phyloP scores from a whole-genome alignment of 768 basidiomycete genomes.

The Mycena olivaceomarginata region DNA sequence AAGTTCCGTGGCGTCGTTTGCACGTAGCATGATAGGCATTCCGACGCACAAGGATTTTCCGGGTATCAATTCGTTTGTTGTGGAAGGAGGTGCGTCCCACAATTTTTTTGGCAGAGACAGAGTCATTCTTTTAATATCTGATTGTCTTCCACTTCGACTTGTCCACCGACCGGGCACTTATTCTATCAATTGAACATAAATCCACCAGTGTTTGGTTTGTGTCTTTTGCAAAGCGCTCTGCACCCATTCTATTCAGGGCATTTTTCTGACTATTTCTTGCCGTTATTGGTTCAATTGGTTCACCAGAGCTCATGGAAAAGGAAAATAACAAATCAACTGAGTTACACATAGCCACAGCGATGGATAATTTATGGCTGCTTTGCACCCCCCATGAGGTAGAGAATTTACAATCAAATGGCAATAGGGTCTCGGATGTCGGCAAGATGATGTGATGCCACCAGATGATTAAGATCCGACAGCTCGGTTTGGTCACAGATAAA shows the following conservation, averaged over 20 bases:
- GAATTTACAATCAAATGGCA: no score
- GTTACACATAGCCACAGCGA: no score
- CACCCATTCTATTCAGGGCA: conserved; percentile 56
- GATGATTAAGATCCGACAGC: no score
- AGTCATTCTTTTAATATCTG: not conserved
- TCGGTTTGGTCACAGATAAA: no score
- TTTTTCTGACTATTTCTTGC: conserved; percentile 59
- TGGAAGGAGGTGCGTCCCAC: not conserved
- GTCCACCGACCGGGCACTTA: conserved; percentile 32
- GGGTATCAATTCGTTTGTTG: not conserved
- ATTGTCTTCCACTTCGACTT: not conserved
- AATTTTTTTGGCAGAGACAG: not conserved
- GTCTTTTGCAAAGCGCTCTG: conserved; percentile 57
- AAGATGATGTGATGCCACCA: no score
- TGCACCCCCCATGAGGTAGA: no score
- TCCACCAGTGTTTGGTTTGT: conserved; percentile 42
- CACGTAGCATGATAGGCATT: conserved; percentile 1
- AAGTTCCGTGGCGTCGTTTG: conserved; percentile 3
- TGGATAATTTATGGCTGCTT: no score
- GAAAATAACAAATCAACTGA: no score
- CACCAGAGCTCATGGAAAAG: no score
- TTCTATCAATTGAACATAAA: conserved; percentile 37
- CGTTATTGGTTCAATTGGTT: no score
- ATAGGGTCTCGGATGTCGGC: no score
- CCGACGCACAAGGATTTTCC: not conserved